Evolutionary conservation across 2,329 filamentous ascomycete species (phyloP).

Genomic region (Paraphaeosphaeria minitans): DNA sequence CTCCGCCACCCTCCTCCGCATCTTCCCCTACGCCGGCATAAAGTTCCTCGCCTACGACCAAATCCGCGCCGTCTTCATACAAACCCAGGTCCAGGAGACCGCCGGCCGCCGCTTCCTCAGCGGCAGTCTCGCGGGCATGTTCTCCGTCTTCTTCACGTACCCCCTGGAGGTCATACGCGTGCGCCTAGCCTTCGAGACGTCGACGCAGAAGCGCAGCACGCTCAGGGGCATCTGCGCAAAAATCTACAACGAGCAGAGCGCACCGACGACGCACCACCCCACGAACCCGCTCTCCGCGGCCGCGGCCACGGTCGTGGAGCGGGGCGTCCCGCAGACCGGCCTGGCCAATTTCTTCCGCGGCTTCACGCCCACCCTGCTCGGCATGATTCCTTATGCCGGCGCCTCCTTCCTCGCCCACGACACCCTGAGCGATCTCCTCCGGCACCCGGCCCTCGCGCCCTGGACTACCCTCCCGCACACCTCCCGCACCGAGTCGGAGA

Average conservation of each 20-base stretch:
- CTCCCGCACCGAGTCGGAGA: conserved; percentile 42
- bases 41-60: conserved; percentile 99
- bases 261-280: conserved; percentile 33
- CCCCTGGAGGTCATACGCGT: conserved; percentile 92
- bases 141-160: conserved; percentile 95
- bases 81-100: conserved; percentile 74
- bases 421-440: conserved; percentile 81
- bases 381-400: conserved; percentile 96
- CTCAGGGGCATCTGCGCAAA: conserved; percentile 77
- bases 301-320: conserved; percentile 53
- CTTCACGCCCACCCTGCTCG: conserved; percentile 85
- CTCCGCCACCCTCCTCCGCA: conserved; percentile 88
- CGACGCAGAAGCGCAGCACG: conserved; percentile 70
- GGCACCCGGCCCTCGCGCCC: conserved; percentile 66
- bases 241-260: conserved; percentile 79
- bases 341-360: conserved; percentile 93
- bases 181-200: conserved; percentile 92
- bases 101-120: conserved; percentile 74
- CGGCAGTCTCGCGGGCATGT: conserved; percentile 79
- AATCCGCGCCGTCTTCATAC: conserved; percentile 80
- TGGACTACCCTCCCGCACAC: conserved; percentile 77
- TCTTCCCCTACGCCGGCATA: conserved; percentile 96
- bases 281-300: conserved; percentile 50
- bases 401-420: conserved; percentile 96
- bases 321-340: conserved; percentile 67